Percentiles rank a stretch among this genome's conserved stretches.
These are phyloP conservation scores for Diaporthe eres DNA, from an alignment of 2,329 filamentous ascomycete genomes.

Conservation along the genomic window DNA sequence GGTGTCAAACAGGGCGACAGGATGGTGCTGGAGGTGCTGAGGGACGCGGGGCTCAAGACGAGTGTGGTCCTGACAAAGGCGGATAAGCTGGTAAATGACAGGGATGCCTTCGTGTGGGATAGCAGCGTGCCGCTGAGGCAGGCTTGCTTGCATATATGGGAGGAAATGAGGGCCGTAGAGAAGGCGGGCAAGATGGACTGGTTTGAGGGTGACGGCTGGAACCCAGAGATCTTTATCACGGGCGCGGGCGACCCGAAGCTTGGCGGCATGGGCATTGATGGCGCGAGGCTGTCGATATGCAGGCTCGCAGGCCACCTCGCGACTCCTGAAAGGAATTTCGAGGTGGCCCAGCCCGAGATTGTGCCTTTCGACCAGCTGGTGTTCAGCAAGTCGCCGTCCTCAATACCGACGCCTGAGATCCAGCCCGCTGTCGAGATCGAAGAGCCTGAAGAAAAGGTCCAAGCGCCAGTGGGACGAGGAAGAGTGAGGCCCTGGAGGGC, in stretches of 20 bases:
- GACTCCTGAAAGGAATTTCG: constrained; percentile 41
- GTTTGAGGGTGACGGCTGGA: constrained; percentile 50
- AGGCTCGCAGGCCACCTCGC: constrained; percentile 51
- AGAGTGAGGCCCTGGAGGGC: background rate
- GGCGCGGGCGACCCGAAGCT: constrained; percentile 51
- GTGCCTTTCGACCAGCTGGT: constrained; percentile 53
- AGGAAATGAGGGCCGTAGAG: constrained; percentile 48
- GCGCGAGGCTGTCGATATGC: constrained; percentile 51
- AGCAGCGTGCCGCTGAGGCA: constrained; percentile 22
- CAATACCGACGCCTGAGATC: constrained; percentile 1
- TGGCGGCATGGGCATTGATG: constrained; percentile 50
- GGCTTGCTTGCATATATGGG: constrained; percentile 50
- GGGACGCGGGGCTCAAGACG: constrained; percentile 60
- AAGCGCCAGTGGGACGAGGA: constrained; percentile 21
- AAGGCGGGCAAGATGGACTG: constrained; percentile 45
- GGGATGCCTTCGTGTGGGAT: constrained; percentile 30
- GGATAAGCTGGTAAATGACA: constrained; percentile 59
- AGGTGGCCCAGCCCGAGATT: constrained; percentile 43
- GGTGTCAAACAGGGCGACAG: constrained; percentile 64
- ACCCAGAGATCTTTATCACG: constrained; percentile 51
- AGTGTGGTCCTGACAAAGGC: constrained; percentile 70
- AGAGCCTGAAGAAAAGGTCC: constrained; percentile 36
- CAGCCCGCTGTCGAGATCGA: constrained; percentile 42
- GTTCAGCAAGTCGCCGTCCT: constrained; percentile 43
- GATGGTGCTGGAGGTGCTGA: constrained; percentile 62